phyloP scores from a whole-genome alignment of 2,329 filamentous ascomycete species.

The Alternaria metachromatica region DNA sequence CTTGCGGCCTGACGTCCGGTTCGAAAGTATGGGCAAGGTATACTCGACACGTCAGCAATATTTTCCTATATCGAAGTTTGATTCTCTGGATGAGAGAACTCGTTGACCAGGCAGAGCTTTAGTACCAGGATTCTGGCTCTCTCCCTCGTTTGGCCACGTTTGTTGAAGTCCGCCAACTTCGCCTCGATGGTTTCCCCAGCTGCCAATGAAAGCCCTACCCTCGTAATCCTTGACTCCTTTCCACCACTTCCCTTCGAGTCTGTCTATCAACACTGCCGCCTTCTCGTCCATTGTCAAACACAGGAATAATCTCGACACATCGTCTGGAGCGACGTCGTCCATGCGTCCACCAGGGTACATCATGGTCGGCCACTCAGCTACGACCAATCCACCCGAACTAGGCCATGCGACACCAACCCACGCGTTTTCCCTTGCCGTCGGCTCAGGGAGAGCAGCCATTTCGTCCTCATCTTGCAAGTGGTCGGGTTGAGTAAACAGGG shows the following conservation, averaged over 20 bases:
- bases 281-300: neutral
- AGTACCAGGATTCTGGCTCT: neutral
- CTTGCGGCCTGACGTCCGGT: neutral
- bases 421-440: neutral
- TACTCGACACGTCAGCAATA: slow-evolving; percentile 10
- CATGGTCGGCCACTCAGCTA: neutral
- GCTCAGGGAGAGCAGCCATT: neutral
- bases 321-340: neutral
- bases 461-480: neutral
- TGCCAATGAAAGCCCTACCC: neutral
- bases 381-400: neutral
- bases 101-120: neutral
- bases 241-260: neutral
- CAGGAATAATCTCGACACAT: neutral
- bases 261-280: neutral
- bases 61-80: neutral
- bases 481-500: neutral
- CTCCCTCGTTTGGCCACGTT: neutral
- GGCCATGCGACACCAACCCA: neutral
- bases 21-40: neutral
- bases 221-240: neutral
- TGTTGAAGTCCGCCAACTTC: neutral
- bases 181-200: neutral
- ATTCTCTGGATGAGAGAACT: neutral
- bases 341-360: neutral